Evolutionary conservation across 2,329 filamentous ascomycete species (phyloP).

Genomic region (Pseudogymnoascus sp.): DNA sequence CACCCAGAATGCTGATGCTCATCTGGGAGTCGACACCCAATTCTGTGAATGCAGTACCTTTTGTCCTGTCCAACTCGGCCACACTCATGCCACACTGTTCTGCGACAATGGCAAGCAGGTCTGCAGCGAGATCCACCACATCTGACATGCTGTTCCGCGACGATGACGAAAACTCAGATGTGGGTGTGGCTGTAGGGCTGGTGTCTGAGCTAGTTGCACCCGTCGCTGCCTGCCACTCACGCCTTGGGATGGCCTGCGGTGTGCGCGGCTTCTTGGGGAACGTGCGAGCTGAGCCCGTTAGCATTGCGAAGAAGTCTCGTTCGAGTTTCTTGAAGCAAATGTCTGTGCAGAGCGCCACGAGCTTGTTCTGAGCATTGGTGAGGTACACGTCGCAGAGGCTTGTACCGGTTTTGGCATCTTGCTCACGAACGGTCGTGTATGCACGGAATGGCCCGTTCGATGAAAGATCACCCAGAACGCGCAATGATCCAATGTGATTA

Average conservation of each 20-base stretch:
- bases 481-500: constrained; percentile 49
- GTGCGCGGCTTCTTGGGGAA: background rate
- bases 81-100: background rate
- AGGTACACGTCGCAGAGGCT: background rate
- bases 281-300: background rate
- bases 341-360: background rate
- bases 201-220: background rate
- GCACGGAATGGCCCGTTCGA: background rate
- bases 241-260: background rate
- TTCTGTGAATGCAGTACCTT: constrained; percentile 43
- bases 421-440: background rate
- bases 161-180: background rate
- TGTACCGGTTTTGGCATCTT: background rate
- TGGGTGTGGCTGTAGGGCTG: background rate
- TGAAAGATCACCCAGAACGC: constrained; percentile 16
- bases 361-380: background rate
- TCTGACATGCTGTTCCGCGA: background rate
- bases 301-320: background rate
- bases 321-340: background rate
- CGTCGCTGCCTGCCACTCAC: background rate
- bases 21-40: constrained; percentile 56
- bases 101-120: background rate
- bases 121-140: background rate
- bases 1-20: constrained; percentile 12
- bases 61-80: background rate